Evolutionary conservation across 306 rosid species (phyloP).

Genomic region (Albizia julibrissin): DNA sequence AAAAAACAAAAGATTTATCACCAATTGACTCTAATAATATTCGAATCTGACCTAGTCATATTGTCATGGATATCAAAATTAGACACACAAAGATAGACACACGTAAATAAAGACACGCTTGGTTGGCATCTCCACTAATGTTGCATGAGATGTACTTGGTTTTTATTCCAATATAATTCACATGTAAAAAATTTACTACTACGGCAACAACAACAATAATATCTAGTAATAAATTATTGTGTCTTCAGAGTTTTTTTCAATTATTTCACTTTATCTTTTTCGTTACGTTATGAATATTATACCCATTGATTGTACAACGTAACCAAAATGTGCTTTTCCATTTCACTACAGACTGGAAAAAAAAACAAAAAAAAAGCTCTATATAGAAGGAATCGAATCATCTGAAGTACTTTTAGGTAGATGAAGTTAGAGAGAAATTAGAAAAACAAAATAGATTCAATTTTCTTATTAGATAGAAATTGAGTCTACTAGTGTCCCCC

Average conservation of each 20-base stretch:
- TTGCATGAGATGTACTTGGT: neutral
- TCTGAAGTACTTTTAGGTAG: neutral
- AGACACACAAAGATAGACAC: neutral
- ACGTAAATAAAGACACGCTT: conserved; percentile 6
- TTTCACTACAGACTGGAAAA: neutral
- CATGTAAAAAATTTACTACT: neutral
- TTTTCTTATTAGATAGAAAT: no score
- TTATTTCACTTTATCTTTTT: neutral
- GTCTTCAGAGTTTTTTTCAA: neutral
- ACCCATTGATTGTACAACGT: neutral
- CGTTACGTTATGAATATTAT: neutral
- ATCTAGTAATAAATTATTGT: neutral
- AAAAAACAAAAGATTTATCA: no score
- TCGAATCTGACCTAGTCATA: no score
- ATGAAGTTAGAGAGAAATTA: neutral
- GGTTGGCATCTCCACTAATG: conserved; percentile 5
- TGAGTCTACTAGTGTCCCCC: neutral
- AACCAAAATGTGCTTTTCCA: neutral
- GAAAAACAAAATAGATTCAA: neutral
- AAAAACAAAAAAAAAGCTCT: neutral
- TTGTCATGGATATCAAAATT: no score
- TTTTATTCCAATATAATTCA: neutral
- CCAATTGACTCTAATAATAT: no score
- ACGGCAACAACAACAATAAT: neutral
- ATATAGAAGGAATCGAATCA: neutral